Evolutionary conservation across 192 early-diverging fungal genomes (phyloP).

Genomic region (Gigaspora rosea): DNA sequence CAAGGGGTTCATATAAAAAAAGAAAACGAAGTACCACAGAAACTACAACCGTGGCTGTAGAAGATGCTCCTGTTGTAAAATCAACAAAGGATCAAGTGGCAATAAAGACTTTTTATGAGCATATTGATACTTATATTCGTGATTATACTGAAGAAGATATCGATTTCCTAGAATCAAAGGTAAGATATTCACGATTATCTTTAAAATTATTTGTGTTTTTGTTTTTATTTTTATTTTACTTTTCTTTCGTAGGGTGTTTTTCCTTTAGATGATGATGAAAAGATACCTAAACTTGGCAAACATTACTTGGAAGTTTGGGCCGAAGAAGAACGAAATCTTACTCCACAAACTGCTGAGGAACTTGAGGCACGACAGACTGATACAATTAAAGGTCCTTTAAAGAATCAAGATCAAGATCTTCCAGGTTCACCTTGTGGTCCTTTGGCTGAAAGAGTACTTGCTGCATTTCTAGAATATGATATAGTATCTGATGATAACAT

Average conservation of each 20-base stretch:
- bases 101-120: constrained; percentile 80
- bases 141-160: constrained; percentile 81
- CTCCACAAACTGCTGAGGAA: constrained; percentile 40
- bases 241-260: not conserved
- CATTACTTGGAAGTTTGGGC: constrained; percentile 72
- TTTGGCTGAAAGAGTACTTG: constrained; percentile 78
- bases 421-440: constrained; percentile 50
- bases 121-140: constrained; percentile 84
- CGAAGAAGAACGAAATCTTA: constrained; percentile 64
- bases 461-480: constrained; percentile 44
- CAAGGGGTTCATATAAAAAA: constrained; percentile 7
- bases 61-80: constrained; percentile 2
- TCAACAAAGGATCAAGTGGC: constrained; percentile 67
- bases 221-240: constrained; percentile 8
- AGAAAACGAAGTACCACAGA: constrained; percentile 23
- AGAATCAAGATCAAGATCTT: constrained; percentile 50
- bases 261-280: constrained; percentile 28
- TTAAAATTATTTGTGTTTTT: constrained; percentile 7
- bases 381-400: not conserved
- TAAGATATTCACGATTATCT: constrained; percentile 13
- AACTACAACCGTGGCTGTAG: not conserved
- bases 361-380: not conserved
- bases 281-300: constrained; percentile 77
- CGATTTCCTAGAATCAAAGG: constrained; percentile 62
- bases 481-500: not conserved